Evolutionary conservation across 352 stramenopile species (phyloP).

Genomic region (Phytophthora colocasiae): DNA sequence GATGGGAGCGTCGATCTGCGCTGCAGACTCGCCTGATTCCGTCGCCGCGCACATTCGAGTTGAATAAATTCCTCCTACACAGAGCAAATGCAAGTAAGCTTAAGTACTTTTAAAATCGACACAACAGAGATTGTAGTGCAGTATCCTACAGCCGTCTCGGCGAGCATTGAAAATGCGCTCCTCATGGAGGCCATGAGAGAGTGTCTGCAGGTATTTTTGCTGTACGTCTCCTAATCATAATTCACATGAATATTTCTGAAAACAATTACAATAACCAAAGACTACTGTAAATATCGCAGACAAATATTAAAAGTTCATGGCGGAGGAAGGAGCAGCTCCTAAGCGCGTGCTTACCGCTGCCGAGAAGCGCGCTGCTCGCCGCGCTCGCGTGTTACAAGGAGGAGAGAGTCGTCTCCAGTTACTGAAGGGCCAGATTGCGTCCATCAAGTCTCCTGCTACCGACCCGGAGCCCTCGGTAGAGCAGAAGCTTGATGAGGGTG

Average conservation of each 20-base stretch:
- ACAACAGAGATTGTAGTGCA: too few species aligned
- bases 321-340: neutral
- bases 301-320: neutral
- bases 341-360: constrained; percentile 40
- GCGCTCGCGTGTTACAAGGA: constrained; percentile 67
- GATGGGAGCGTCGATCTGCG: constrained; percentile 54
- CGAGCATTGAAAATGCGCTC: constrained; percentile 43
- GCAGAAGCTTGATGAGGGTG: constrained; percentile 48
- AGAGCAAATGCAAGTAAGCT: too few species aligned
- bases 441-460: constrained; percentile 41
- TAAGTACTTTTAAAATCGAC: too few species aligned
- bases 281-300: too few species aligned
- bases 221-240: too few species aligned
- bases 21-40: constrained; percentile 51
- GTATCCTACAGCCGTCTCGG: constrained; percentile 41
- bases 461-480: constrained; percentile 38
- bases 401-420: constrained; percentile 72
- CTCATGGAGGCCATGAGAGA: constrained; percentile 1
- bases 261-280: too few species aligned
- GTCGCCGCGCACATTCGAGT: constrained; percentile 57
- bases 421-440: constrained; percentile 67
- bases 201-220: too few species aligned
- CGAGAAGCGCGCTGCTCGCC: constrained; percentile 72
- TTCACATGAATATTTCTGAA: too few species aligned
- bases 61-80: constrained; percentile 67